Evolutionary conservation across 441 rosid genomes (phyloP).

Genomic region (Isatis lusitanica): DNA sequence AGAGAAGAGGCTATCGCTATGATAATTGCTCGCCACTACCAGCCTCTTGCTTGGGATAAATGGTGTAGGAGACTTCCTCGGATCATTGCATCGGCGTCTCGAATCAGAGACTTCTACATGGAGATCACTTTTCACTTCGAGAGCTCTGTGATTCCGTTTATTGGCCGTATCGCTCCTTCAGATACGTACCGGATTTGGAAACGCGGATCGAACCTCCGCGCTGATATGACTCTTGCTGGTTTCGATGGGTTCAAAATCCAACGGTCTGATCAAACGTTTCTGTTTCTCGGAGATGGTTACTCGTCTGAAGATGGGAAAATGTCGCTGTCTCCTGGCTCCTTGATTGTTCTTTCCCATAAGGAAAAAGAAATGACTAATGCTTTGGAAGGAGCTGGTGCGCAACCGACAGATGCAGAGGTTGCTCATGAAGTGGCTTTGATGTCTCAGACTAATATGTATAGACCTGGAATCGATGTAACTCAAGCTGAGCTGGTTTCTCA

Average conservation of each 20-base stretch:
- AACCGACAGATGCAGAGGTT: conserved; percentile 92
- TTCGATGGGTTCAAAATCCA: conserved; percentile 96
- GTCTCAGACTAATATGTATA: conserved; percentile 98
- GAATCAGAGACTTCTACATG: conserved; percentile 95
- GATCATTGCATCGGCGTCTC: conserved; percentile 75
- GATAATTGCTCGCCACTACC: conserved; percentile 90
- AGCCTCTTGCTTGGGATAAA: conserved; percentile 98
- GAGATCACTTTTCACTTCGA: conserved; percentile 97
- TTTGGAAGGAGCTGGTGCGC: conserved; percentile 95
- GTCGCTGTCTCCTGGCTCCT: conserved; percentile 76
- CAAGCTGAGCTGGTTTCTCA: conserved; percentile 94
- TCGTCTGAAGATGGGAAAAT: conserved; percentile 69
- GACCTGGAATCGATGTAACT: conserved; percentile 99
- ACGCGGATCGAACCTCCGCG: conserved; percentile 94
- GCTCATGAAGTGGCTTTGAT: conserved; percentile 91
- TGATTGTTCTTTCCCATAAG: conserved; percentile 92
- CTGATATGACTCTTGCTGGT: conserved; percentile 98
- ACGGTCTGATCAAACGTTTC: conserved; percentile 88
- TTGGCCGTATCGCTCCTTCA: conserved; percentile 96
- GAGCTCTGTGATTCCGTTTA: conserved; percentile 94
- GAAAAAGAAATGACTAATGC: conserved; percentile 97
- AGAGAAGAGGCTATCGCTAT: conserved; percentile 87
- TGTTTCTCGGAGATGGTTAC: conserved; percentile 89
- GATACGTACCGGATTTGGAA: conserved; percentile 99
- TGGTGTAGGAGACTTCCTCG: conserved; percentile 98